Evolutionary conservation across 768 basidiomycete genomes (phyloP), one percentile per base, ranked within the genome.

Genomic region (Boletus insuetus): DNA sequence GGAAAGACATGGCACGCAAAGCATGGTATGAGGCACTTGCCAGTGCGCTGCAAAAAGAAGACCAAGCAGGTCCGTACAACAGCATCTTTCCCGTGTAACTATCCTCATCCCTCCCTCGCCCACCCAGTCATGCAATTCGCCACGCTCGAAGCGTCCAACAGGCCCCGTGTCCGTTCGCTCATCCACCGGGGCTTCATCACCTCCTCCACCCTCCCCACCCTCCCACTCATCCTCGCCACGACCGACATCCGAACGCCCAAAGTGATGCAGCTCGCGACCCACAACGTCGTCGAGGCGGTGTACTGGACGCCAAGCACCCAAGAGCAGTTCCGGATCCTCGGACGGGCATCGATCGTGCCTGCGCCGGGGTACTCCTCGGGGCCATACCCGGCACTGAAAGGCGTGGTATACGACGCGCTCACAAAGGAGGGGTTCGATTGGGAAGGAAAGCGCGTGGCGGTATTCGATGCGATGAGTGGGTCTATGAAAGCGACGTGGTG

Each of bases 221-320:
- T 82, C 4, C 86, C 89, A 0, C 73, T 93, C 6, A 67, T 94
- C 58, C 62, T 91, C 42, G 75, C 79, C 46, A 82, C 85, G 13
- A 90, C 90, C 45, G 91, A 92, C 72, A 67, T 85, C 44, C 86
- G 91, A 24, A 78, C 84, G 2, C 83, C 84, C 20, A 94, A 94
- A 62, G 77, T 82, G 34, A 45, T 69, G 1, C 85, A 55, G 14
- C 37, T 55, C 49, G 38, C 31, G 1, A 29, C 26, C 7, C 32
- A 55, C 38, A 8, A 14, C 0, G 3, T 40, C 43, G 79, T 85
- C 56, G 86, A 93, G 66, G 59, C 86, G 41, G 81, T 77, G 12
- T 93, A 87, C 85, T 94, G 90, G 89, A 79, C 85, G 49, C 76
- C 80, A 31, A 78, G 80, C 20, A 78, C 82, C 0, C 69, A 78